A percentile compares a stretch with the other conserved stretches of the same genome.
These are phyloP conservation scores for Fusarium algeriense DNA, from an alignment of 2,329 filamentous ascomycete species.

Conservation along the genomic window DNA sequence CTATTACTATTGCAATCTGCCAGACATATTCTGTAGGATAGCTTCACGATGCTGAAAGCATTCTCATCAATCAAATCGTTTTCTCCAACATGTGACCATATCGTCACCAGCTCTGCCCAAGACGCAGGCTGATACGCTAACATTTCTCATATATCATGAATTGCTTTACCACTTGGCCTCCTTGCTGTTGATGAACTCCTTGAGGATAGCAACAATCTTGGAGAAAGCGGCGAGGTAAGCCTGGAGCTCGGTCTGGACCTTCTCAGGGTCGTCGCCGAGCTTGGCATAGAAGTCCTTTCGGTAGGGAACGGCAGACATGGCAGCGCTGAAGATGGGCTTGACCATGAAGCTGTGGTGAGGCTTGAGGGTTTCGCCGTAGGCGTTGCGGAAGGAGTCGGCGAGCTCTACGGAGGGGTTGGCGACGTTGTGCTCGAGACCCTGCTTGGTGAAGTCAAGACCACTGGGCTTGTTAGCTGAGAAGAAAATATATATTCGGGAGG, in stretches of 20 bases:
- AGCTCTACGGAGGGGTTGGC: conserved; percentile 79
- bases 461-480: conserved; percentile 58
- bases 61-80: conserved; percentile 25
- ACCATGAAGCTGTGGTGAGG: conserved; percentile 89
- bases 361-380: conserved; percentile 90
- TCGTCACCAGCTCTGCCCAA: conserved; percentile 16
- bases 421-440: conserved; percentile 84
- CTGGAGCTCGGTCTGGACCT: conserved; percentile 73
- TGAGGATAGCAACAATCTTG: conserved; percentile 81
- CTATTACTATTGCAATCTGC: conserved; percentile 7
- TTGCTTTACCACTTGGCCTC: conserved; percentile 67
- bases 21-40: conserved; percentile 18
- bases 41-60: conserved; percentile 9
- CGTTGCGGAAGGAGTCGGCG: conserved; percentile 83
- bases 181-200: conserved; percentile 67
- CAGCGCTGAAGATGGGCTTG: conserved; percentile 92
- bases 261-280: conserved; percentile 75
- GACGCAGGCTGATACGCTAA: conserved; percentile 5
- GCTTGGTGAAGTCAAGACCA: conserved; percentile 92
- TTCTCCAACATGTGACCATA: conserved; percentile 14
- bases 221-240: conserved; percentile 83
- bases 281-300: conserved; percentile 93
- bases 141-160: conserved; percentile 6
- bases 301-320: conserved; percentile 94
- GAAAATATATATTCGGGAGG: rapidly evolving